phyloP scores from a whole-genome alignment of 2,329 filamentous ascomycete genomes.

The Fusarium burgessii region DNA sequence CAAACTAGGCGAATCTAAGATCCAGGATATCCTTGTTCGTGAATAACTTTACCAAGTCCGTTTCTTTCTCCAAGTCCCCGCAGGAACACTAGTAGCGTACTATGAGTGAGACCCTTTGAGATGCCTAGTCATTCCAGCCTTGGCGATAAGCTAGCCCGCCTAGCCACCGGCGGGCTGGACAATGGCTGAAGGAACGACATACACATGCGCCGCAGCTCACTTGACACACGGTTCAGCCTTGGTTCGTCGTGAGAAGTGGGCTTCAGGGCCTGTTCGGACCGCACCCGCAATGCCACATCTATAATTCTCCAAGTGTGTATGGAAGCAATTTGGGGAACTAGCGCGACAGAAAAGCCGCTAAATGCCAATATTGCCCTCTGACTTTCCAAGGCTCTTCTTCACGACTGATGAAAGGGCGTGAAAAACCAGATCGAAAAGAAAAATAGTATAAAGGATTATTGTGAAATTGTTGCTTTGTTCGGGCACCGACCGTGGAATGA shows the following conservation, averaged over 20 bases:
- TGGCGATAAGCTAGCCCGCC: slow-evolving; percentile 28
- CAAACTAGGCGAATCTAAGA: slow-evolving; percentile 4
- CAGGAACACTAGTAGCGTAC: slow-evolving; percentile 24
- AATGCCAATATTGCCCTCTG: slow-evolving; percentile 14
- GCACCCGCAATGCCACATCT: slow-evolving; percentile 44
- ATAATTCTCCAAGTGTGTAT: slow-evolving; percentile 35
- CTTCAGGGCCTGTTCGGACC: slow-evolving; percentile 38
- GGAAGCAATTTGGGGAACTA: slow-evolving; percentile 34
- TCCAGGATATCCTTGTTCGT: slow-evolving; percentile 14
- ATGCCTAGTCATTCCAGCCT: slow-evolving; percentile 18
- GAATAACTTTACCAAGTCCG: slow-evolving; percentile 29
- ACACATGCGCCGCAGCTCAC: slow-evolving; percentile 50
- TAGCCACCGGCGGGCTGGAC: slow-evolving; percentile 23
- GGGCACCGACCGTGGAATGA: slow-evolving; percentile 34
- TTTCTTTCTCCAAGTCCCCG: slow-evolving; percentile 11
- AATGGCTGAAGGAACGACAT: slow-evolving; percentile 42
- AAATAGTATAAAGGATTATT: not conserved
- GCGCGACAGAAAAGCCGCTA: slow-evolving; percentile 19
- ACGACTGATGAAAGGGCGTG: not conserved
- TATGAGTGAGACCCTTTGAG: slow-evolving; percentile 15
- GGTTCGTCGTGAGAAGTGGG: slow-evolving; percentile 33
- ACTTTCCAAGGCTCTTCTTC: not conserved
- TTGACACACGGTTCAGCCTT: slow-evolving; percentile 47
- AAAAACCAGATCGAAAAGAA: slow-evolving; percentile 6
- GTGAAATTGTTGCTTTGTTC: slow-evolving; percentile 31